Percentiles rank a stretch among this genome's conserved stretches.
Conservation (phyloP, 1,284 basidiomycete species). For the Malassezia nana region DNA sequence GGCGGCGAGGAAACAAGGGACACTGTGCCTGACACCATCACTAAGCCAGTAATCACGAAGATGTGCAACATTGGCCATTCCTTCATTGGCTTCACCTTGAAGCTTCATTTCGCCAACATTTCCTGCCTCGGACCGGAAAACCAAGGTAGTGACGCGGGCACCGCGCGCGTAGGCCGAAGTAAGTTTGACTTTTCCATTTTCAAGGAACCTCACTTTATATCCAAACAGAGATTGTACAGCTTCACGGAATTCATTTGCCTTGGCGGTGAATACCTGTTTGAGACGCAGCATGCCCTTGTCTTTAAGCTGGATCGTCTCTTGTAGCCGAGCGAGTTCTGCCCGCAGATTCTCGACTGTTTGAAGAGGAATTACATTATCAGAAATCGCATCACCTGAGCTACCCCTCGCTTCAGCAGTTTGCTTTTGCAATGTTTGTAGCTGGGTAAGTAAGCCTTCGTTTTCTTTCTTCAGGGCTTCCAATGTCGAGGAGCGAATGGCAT, state of each 20-base stretch:
- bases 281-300: conserved; percentile 66
- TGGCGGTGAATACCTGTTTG: conserved; percentile 61
- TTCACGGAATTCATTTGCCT: conserved; percentile 69
- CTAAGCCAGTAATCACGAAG: conserved; percentile 53
- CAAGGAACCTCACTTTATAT: conserved; percentile 71
- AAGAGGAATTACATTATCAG: conserved; percentile 53
- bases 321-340: conserved; percentile 58
- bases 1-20: conserved; percentile 53
- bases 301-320: conserved; percentile 52
- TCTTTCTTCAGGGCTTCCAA: conserved; percentile 64
- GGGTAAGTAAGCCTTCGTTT: conserved; percentile 52
- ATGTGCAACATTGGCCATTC: conserved; percentile 25
- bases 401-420: conserved; percentile 32
- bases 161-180: conserved; percentile 61
- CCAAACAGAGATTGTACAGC: conserved; percentile 70
- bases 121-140: conserved; percentile 51
- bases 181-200: conserved; percentile 69
- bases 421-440: conserved; percentile 19
- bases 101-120: conserved; percentile 53
- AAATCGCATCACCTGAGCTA: conserved; percentile 44
- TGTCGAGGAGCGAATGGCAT: conserved; percentile 59
- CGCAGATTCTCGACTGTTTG: conserved; percentile 60
- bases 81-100: conserved; percentile 48
- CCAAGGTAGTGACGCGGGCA: conserved; percentile 50
- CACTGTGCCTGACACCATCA: conserved; percentile 50